Evolutionary conservation across 2,329 filamentous ascomycete species (phyloP).

Genomic region (Aureobasidium sp.): DNA sequence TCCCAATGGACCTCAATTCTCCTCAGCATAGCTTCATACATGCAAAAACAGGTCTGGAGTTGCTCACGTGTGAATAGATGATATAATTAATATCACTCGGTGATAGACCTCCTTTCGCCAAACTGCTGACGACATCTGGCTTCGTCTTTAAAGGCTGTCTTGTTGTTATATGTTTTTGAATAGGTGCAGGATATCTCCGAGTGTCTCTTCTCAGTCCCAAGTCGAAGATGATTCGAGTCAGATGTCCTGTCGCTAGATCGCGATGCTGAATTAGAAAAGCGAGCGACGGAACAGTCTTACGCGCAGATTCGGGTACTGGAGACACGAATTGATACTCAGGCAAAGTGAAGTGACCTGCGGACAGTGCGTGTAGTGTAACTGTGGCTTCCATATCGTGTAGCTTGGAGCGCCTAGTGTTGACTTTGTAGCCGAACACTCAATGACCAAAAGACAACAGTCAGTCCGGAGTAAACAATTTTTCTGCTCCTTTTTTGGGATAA

Average conservation of each 20-base stretch:
- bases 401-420: background rate
- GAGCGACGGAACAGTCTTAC: constrained; percentile 46
- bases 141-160: constrained; percentile 39
- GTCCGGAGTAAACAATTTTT: background rate
- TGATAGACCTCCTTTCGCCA: constrained; percentile 33
- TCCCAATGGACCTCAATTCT: constrained; percentile 45
- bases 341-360: constrained; percentile 34
- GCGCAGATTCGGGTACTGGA: constrained; percentile 36
- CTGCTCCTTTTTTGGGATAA: background rate
- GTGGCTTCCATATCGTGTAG: background rate
- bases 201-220: constrained; percentile 45
- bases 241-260: constrained; percentile 25
- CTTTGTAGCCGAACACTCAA: background rate
- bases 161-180: constrained; percentile 40
- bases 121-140: constrained; percentile 38
- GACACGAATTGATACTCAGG: constrained; percentile 42
- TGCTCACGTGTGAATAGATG: constrained; percentile 41
- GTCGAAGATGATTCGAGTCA: constrained; percentile 44
- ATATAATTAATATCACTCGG: constrained; percentile 34
- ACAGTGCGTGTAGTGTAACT: background rate
- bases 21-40: background rate
- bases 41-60: background rate
- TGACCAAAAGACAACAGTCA: background rate
- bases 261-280: constrained; percentile 46
- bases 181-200: constrained; percentile 35